These are phyloP conservation scores for Populus hybrid DNA, from an alignment of 441 rosid genomes.

Conservation along the genomic window DNA sequence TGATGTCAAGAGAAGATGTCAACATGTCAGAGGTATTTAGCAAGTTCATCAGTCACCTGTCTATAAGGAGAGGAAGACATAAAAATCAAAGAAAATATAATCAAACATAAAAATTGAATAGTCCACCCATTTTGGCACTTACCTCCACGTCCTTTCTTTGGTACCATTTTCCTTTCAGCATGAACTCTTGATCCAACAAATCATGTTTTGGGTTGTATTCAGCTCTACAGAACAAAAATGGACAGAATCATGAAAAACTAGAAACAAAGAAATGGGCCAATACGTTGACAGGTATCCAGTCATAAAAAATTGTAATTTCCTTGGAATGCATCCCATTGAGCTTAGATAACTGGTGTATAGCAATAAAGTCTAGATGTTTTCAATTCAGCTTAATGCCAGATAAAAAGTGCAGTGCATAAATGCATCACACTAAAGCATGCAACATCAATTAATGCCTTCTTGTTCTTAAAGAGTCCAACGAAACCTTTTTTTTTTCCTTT, in stretches of 20 bases:
- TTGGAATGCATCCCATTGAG: too few species aligned
- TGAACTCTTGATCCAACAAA: slow-evolving; percentile 77
- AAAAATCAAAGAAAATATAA: too few species aligned
- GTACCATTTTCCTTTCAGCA: slow-evolving; percentile 83
- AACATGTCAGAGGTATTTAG: too few species aligned
- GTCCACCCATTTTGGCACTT: slow-evolving; percentile 3
- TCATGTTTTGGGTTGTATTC: slow-evolving; percentile 82
- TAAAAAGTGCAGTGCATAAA: neutral
- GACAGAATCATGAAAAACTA: slow-evolving; percentile 1
- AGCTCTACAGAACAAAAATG: slow-evolving; percentile 60
- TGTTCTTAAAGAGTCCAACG: neutral
- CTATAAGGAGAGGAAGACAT: too few species aligned
- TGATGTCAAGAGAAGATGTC: too few species aligned
- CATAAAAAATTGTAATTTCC: too few species aligned
- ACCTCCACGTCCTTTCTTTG: slow-evolving; percentile 92
- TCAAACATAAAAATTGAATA: neutral
- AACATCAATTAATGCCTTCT: neutral
- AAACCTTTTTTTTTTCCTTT: neutral
- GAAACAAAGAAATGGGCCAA: neutral
- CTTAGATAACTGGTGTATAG: too few species aligned
- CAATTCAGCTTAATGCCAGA: too few species aligned
- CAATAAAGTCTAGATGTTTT: too few species aligned
- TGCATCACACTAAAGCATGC: neutral
- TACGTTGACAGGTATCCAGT: neutral
- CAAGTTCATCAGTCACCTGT: too few species aligned